phyloP scores from a whole-genome alignment of 2,329 filamentous ascomycete genomes.

The Trichophyton schoenleinii region DNA sequence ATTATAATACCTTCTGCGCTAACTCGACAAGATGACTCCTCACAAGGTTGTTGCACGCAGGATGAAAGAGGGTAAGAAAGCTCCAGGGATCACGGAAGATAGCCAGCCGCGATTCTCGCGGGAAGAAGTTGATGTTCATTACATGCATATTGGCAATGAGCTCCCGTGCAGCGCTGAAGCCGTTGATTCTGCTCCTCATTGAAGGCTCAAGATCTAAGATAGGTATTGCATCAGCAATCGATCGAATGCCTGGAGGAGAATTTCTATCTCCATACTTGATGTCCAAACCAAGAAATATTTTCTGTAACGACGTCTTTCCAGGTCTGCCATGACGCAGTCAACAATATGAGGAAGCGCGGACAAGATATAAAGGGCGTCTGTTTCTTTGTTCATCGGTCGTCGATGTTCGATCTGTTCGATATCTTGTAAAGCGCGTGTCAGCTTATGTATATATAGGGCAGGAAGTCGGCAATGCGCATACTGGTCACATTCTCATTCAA shows the following conservation, averaged over 20 bases:
- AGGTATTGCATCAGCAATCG: background rate
- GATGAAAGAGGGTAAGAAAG: slow-evolving; percentile 85
- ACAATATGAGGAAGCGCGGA: slow-evolving; percentile 78
- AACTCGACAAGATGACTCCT: slow-evolving; percentile 69
- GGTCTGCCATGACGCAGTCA: slow-evolving; percentile 85
- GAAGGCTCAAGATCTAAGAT: slow-evolving; percentile 52
- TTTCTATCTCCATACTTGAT: slow-evolving; percentile 35
- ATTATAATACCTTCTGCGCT: slow-evolving; percentile 62
- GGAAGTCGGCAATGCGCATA: slow-evolving; percentile 30
- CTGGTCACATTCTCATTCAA: slow-evolving; percentile 93
- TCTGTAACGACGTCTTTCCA: slow-evolving; percentile 71
- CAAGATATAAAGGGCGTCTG: slow-evolving; percentile 90
- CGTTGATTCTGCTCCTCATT: slow-evolving; percentile 62
- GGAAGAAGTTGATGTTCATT: slow-evolving; percentile 77
- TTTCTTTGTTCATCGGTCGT: slow-evolving; percentile 68
- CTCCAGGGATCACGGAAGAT: slow-evolving; percentile 93
- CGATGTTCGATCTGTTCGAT: slow-evolving; percentile 88
- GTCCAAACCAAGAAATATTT: slow-evolving; percentile 79
- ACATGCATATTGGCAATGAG: slow-evolving; percentile 71
- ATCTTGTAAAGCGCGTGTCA: slow-evolving; percentile 42
- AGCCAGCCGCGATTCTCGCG: slow-evolving; percentile 78
- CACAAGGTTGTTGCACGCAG: slow-evolving; percentile 73
- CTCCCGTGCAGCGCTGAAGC: slow-evolving; percentile 54
- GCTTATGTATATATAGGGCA: background rate
- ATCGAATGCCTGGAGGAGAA: slow-evolving; percentile 4